Percentiles rank a stretch among this genome's conserved stretches.
phyloP scores from a whole-genome alignment of 148 eudicot genomes.

The Limonium bicolor region DNA sequence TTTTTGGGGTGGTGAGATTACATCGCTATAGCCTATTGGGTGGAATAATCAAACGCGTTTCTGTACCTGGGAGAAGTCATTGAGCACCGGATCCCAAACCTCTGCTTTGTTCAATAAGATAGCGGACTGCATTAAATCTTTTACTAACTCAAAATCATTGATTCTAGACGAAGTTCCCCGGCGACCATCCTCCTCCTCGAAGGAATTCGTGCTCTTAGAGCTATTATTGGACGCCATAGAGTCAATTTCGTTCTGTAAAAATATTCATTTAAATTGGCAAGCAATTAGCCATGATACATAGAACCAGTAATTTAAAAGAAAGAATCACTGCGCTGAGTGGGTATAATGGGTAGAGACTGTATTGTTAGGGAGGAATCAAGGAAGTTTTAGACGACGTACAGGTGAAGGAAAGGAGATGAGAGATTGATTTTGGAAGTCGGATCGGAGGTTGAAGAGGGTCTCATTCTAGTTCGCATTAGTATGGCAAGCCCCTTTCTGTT shows the following conservation, averaged over 20 bases:
- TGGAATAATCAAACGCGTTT: too few relatives aligned
- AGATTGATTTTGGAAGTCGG: constrained; percentile 6
- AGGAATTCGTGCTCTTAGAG: too few relatives aligned
- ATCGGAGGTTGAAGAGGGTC: constrained; percentile 21
- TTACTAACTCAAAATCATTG: constrained; percentile 57
- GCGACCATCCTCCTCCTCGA: not conserved
- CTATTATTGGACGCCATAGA: too few relatives aligned
- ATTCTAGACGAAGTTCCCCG: constrained; percentile 2
- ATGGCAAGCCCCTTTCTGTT: constrained; percentile 74
- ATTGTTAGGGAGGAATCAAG: not conserved
- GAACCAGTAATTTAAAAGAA: too few relatives aligned
- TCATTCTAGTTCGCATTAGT: constrained; percentile 73
- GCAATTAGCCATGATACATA: too few relatives aligned
- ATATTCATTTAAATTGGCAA: too few relatives aligned
- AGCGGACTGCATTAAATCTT: constrained; percentile 69
- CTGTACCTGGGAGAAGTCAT: constrained; percentile 75
- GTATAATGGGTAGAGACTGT: too few relatives aligned
- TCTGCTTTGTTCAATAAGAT: constrained; percentile 68
- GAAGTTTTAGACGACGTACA: constrained; percentile 16
- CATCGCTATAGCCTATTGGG: too few relatives aligned
- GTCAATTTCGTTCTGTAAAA: too few relatives aligned
- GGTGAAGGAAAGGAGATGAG: constrained; percentile 18
- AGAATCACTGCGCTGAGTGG: too few relatives aligned
- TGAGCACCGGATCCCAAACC: constrained; percentile 47
- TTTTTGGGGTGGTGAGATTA: too few relatives aligned